Conservation (phyloP, 805 yeast species). For the Starmerella cellae region DNA sequence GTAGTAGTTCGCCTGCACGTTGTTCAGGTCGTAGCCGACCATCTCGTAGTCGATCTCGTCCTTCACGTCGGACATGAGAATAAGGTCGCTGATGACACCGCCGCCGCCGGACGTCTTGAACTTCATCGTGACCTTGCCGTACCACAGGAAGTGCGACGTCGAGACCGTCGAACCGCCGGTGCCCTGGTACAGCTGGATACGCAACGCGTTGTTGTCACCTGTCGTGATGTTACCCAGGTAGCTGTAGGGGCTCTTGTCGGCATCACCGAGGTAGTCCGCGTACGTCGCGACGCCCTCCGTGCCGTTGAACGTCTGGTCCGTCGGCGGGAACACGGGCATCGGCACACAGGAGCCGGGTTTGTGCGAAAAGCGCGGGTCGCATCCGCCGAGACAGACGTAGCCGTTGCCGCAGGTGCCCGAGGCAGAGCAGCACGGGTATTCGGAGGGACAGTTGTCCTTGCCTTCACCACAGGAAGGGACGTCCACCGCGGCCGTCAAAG, state of each 20-base stretch:
- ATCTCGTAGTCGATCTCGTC: conserved; percentile 87
- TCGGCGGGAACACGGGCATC: conserved; percentile 42
- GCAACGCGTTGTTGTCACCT: conserved; percentile 37
- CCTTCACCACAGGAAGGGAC: conserved; percentile 21
- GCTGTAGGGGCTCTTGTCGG: conserved; percentile 53
- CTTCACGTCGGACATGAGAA: conserved; percentile 67
- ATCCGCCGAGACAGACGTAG: conserved; percentile 67
- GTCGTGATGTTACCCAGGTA: conserved; percentile 41
- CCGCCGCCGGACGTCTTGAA: conserved; percentile 58
- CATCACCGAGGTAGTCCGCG: conserved; percentile 54
- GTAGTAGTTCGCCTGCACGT: conserved; percentile 69
- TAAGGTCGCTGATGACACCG: conserved; percentile 78
- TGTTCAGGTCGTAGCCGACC: conserved; percentile 58
- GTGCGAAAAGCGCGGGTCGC: conserved; percentile 64
- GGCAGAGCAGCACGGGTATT: conserved; percentile 72
- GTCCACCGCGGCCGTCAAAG: conserved; percentile 8
- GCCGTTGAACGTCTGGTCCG: conserved; percentile 23
- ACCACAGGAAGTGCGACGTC: conserved; percentile 72
- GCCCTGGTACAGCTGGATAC: conserved; percentile 67
- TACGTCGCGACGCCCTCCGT: conserved; percentile 27
- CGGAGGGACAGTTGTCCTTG: conserved; percentile 50
- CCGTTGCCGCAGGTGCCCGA: conserved; percentile 75
- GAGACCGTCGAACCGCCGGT: conserved; percentile 69
- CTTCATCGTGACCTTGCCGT: conserved; percentile 61
- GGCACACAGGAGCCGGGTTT: conserved; percentile 67